Percentiles rank a stretch among this genome's conserved stretches.
phyloP scores from a whole-genome alignment of 148 eudicot genomes.

The Chenopodium berlandieri region DNA sequence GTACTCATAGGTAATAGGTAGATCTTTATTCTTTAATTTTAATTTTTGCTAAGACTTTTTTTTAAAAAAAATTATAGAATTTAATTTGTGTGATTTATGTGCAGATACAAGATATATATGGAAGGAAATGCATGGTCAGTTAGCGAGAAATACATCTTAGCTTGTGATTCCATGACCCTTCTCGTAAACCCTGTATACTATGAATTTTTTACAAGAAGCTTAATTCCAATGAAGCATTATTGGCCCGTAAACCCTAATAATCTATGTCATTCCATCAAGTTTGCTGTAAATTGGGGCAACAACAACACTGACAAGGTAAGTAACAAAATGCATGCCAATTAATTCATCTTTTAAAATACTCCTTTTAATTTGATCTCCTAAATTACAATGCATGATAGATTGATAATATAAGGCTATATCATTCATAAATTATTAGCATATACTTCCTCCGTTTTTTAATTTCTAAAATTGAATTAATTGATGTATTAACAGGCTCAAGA shows the following conservation, averaged over 20 bases:
- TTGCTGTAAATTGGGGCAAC: slow-evolving; percentile 72
- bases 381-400: too few relatives aligned
- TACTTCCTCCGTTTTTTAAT: too few relatives aligned
- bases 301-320: slow-evolving; percentile 42
- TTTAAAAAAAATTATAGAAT: too few relatives aligned
- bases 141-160: slow-evolving; percentile 62
- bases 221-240: slow-evolving; percentile 57
- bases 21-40: slow-evolving; percentile 1
- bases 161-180: slow-evolving; percentile 60
- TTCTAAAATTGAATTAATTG: not conserved
- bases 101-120: slow-evolving; percentile 63
- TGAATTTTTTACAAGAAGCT: slow-evolving; percentile 62
- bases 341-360: not conserved
- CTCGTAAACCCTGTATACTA: slow-evolving; percentile 43
- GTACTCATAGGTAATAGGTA: slow-evolving; percentile 63
- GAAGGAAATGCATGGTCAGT: slow-evolving; percentile 76
- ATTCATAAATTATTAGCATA: too few relatives aligned
- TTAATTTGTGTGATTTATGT: not conserved
- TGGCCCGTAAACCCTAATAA: slow-evolving; percentile 49
- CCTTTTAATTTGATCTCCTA: not conserved
- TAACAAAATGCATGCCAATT: not conserved
- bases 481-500: slow-evolving; percentile 44
- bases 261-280: slow-evolving; percentile 50
- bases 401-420: too few relatives aligned
- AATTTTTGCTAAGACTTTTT: not conserved